Conservation (phyloP, 192 early-diverging fungal species). For the Linnemannia hyalina region DNA sequence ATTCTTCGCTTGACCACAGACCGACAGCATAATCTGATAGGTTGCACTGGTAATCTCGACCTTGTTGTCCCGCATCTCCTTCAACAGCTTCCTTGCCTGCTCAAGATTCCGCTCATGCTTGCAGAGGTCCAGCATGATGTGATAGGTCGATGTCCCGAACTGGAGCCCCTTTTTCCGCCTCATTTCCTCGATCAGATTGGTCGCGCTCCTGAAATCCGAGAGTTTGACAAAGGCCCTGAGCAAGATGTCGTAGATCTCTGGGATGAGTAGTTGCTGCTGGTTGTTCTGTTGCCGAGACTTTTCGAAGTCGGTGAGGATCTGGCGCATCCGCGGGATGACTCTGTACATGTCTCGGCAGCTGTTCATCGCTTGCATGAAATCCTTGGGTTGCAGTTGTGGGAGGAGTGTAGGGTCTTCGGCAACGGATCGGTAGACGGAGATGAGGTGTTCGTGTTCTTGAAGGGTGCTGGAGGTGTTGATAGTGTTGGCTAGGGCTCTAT, state of each 20-base stretch:
- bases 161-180: neutral
- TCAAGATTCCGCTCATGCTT: conserved; percentile 18
- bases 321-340: conserved; percentile 35
- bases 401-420: conserved; percentile 33
- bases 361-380: conserved; percentile 50
- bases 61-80: conserved; percentile 29
- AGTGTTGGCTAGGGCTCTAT: conserved; percentile 14
- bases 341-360: conserved; percentile 22
- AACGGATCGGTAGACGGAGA: conserved; percentile 23
- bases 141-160: conserved; percentile 29
- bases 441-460: conserved; percentile 22
- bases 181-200: conserved; percentile 32
- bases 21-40: conserved; percentile 39
- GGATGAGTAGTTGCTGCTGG: neutral
- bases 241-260: conserved; percentile 42
- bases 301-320: conserved; percentile 27
- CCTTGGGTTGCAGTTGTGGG: conserved; percentile 32
- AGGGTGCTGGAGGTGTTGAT: conserved; percentile 13
- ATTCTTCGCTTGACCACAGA: conserved; percentile 33
- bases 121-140: conserved; percentile 40
- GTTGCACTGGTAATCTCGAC: conserved; percentile 25
- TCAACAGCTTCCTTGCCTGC: conserved; percentile 12
- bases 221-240: conserved; percentile 45
- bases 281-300: conserved; percentile 8
- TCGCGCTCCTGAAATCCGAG: conserved; percentile 33